phyloP scores from a whole-genome alignment of 1,284 basidiomycete species.

The Phylloboletellus chloephorus region DNA sequence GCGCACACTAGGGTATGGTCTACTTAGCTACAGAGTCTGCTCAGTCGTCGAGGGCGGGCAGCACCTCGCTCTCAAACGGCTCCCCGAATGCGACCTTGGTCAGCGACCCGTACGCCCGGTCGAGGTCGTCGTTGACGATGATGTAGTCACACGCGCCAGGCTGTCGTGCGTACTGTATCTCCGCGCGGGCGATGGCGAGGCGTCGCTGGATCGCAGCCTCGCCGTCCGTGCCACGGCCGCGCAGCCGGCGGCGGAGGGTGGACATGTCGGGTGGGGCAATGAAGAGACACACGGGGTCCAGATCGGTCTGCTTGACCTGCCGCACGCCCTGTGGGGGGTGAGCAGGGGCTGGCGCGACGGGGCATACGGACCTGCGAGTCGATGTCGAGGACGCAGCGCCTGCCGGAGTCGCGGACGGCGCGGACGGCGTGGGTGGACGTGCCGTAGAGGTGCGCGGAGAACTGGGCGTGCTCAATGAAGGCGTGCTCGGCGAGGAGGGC shows the following conservation, averaged over 20 bases:
- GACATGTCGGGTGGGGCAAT: conserved; percentile 82
- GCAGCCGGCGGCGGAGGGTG: conserved; percentile 64
- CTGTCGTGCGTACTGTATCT: conserved; percentile 83
- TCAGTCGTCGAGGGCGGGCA: conserved; percentile 59
- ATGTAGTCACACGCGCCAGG: conserved; percentile 76
- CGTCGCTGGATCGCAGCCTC: conserved; percentile 71
- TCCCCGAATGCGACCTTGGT: conserved; percentile 70
- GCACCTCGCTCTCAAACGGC: conserved; percentile 43
- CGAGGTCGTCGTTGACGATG: conserved; percentile 90
- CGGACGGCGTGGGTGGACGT: conserved; percentile 73
- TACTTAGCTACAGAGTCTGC: neutral
- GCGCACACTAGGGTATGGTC: too few relatives aligned
- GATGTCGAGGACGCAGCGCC: conserved; percentile 91
- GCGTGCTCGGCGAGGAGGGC: conserved; percentile 57
- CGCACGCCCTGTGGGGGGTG: conserved; percentile 67
- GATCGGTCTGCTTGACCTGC: conserved; percentile 74
- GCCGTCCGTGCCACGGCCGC: conserved; percentile 82
- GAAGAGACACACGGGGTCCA: conserved; percentile 90
- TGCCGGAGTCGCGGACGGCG: conserved; percentile 54
- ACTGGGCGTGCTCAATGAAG: conserved; percentile 77
- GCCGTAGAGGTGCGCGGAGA: conserved; percentile 92
- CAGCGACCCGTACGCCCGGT: conserved; percentile 73
- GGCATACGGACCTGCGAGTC: conserved; percentile 70
- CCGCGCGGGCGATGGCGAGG: conserved; percentile 74
- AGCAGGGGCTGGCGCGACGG: neutral